A percentile compares a stretch with the other conserved stretches of the same genome.
Evolutionary conservation across 1,139 yeast species (phyloP).

Genomic region (Suhomyces bolitotheri): DNA sequence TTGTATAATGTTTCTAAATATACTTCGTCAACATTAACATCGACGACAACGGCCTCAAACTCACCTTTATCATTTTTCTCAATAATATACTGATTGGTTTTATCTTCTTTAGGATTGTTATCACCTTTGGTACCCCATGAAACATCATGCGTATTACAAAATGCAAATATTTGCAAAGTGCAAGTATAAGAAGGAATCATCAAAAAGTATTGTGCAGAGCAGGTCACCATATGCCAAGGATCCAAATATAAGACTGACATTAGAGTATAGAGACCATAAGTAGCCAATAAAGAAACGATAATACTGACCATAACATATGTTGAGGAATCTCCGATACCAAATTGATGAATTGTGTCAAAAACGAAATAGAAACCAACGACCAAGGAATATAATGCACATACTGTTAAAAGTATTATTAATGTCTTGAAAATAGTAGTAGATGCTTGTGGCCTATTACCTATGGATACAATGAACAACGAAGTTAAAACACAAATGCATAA

Average conservation of each 20-base stretch:
- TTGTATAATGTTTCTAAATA: constrained; percentile 76
- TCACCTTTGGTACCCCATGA: constrained; percentile 99
- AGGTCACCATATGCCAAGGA: constrained; percentile 92
- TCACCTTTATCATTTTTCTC: constrained; percentile 57
- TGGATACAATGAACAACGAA: constrained; percentile 83
- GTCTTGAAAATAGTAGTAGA: constrained; percentile 66
- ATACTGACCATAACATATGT: constrained; percentile 69
- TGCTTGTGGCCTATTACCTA: constrained; percentile 96
- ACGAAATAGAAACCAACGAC: constrained; percentile 84
- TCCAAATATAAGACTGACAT: constrained; percentile 82
- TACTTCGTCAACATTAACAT: constrained; percentile 84
- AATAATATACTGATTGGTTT: constrained; percentile 44
- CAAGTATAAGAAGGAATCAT: constrained; percentile 91
- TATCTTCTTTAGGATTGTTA: constrained; percentile 62
- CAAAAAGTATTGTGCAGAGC: constrained; percentile 80
- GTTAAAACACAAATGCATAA: constrained; percentile 77
- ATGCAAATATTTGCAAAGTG: constrained; percentile 88
- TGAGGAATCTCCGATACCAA: constrained; percentile 40
- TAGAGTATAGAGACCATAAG: constrained; percentile 82
- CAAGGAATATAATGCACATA: constrained; percentile 81
- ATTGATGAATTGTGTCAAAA: constrained; percentile 47
- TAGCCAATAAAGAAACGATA: constrained; percentile 82
- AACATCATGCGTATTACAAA: constrained; percentile 94
- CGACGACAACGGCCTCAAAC: constrained; percentile 87
- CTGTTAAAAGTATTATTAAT: constrained; percentile 67